These are phyloP conservation scores for Aspergillus hancockii DNA, from an alignment of 495 filamentous ascomycete species.

Conservation along the genomic window DNA sequence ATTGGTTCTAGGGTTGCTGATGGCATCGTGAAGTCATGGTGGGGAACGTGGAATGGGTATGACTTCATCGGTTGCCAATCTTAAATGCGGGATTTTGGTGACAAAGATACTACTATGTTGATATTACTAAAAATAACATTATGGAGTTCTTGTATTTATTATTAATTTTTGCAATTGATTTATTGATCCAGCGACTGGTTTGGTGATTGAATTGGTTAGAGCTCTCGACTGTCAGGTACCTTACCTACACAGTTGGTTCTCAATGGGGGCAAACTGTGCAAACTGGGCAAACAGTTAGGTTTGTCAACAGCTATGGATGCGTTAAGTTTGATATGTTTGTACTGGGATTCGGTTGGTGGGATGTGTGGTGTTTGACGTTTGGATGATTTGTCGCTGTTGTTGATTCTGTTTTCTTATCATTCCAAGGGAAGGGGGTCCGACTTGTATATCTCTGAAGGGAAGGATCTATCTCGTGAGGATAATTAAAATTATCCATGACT, in stretches of 20 bases:
- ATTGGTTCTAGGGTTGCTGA: conserved; percentile 22
- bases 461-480: no score
- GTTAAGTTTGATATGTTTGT: neutral
- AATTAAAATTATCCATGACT: no score
- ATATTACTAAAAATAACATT: no score
- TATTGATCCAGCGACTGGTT: no score
- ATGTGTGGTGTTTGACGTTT: neutral
- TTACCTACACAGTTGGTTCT: no score
- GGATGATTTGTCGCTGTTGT: neutral
- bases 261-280: conserved; percentile 10
- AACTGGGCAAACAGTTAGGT: conserved; percentile 9
- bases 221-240: neutral
- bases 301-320: neutral
- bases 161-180: neutral
- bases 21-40: conserved; percentile 45
- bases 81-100: neutral
- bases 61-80: conserved; percentile 30
- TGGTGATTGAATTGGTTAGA: no score
- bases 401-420: no score
- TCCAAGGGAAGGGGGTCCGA: no score
- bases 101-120: no score
- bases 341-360: neutral
- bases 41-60: conserved; percentile 21
- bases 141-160: no score
- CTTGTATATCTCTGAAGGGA: no score